Percentiles rank a stretch among this genome's conserved stretches.
Conservation (phyloP, 2,329 filamentous ascomycete genomes). For the Lomentospora prolificans region DNA sequence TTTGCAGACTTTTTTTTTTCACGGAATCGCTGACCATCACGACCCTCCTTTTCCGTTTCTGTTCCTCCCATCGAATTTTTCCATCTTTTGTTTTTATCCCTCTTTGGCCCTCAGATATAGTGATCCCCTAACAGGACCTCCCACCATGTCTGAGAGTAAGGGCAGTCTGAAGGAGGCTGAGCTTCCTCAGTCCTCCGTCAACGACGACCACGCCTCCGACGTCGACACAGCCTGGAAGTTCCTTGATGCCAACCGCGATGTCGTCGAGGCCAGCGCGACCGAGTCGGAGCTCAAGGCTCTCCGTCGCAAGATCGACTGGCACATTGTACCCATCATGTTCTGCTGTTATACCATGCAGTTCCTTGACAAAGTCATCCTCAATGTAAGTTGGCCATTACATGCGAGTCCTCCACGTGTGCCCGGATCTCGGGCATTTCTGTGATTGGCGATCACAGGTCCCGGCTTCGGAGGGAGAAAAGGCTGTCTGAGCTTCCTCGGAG, state of each 20-base stretch:
- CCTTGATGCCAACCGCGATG: constrained; percentile 30
- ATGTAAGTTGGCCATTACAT: constrained; percentile 32
- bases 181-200: constrained; percentile 8
- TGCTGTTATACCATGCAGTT: constrained; percentile 53
- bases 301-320: constrained; percentile 46
- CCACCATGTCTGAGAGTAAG: constrained; percentile 6
- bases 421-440: not conserved
- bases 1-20: not conserved
- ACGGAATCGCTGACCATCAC: too few species aligned
- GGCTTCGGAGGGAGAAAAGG: not conserved
- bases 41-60: not conserved
- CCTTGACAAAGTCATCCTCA: constrained; percentile 54
- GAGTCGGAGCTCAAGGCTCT: constrained; percentile 31
- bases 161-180: constrained; percentile 5
- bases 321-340: constrained; percentile 53
- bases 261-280: constrained; percentile 20
- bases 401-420: not conserved
- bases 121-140: too few species aligned
- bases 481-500: not conserved
- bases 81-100: not conserved
- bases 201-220: constrained; percentile 12
- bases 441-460: too few species aligned
- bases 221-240: constrained; percentile 38
- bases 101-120: too few species aligned
- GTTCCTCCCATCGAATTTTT: not conserved